Base-by-base conservation (phyloP, 1,284 basidiomycete genomes). In the Naganishia sp. region DNA sequence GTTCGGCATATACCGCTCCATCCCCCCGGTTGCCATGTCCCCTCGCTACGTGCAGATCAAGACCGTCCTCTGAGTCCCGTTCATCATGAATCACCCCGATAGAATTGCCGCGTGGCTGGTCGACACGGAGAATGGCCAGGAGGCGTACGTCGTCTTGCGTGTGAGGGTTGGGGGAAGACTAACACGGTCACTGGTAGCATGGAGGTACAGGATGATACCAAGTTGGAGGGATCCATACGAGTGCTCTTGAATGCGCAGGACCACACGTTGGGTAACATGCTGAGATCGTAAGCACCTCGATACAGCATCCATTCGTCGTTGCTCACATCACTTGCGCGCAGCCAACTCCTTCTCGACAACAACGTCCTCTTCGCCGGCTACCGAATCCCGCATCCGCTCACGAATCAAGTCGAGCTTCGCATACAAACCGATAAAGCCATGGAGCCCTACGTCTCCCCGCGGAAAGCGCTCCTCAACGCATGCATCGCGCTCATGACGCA, bases 211-310 rank as follows among this genome's bases (percentile, higher is more conserved):
- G 94, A 98, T 80, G 95, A 99, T 80, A 94, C 93, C 54, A 96
- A 95, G 81, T 91, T 99, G 67, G 93, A 94, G 1, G 97, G 98
- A 75, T 94, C 95, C 0, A 94, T 94, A 17, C 96, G 94, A 0
- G 86, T 99, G 71, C 90, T 91, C 72, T 84, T 99, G 72, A 85
- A 93, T 71, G 97, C 97, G 82, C 94, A 98, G 77, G 96, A 99
- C 76, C 96, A 99, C 75, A 99, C 96, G 0, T 82, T 99, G 10
- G 95, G 88, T 6, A 96, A 96, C 81, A 92, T 99, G 90, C 84
- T 99, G 21, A 87, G 96, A 73, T 87, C 91, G 92, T 95, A 77
- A 77, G 90, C 87, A 42, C 47, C 25, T 53, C 21, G 45, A 35
- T 28, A 49, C 54, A 56, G 42, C 17, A 58, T 61, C 43, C 39